A percentile compares a stretch with the other conserved stretches of the same genome.
These are phyloP conservation scores for Rhinocladiella mackenziei DNA, from an alignment of 2,329 filamentous ascomycete genomes.

Conservation along the genomic window DNA sequence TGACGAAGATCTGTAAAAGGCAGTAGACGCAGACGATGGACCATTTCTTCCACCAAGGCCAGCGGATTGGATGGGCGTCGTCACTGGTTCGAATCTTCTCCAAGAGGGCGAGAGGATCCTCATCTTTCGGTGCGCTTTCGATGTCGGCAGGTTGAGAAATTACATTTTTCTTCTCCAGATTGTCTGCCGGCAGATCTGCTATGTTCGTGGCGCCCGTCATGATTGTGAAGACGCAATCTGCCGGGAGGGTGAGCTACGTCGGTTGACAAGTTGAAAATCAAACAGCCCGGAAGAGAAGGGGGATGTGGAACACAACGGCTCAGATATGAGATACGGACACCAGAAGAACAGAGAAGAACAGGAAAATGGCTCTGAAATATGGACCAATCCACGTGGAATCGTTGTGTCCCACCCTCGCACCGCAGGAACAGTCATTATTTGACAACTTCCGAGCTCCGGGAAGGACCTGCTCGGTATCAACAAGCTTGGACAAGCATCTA, in stretches of 20 bases:
- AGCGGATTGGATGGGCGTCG: conserved; percentile 24
- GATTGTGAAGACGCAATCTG: neutral
- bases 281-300: neutral
- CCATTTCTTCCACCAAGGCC: conserved; percentile 29
- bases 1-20: conserved; percentile 40
- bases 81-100: conserved; percentile 21
- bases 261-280: neutral
- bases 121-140: conserved; percentile 6
- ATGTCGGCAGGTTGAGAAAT: conserved; percentile 7
- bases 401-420: too few relatives aligned
- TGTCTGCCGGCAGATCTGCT: neutral
- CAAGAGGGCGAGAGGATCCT: conserved; percentile 20
- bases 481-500: neutral
- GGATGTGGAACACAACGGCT: too few relatives aligned
- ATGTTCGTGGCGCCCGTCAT: neutral
- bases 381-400: too few relatives aligned
- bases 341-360: too few relatives aligned
- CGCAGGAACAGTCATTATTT: too few relatives aligned
- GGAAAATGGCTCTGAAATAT: too few relatives aligned
- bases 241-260: neutral
- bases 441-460: too few relatives aligned
- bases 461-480: too few relatives aligned
- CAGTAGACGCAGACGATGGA: conserved; percentile 29
- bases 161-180: conserved; percentile 12
- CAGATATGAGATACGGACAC: too few relatives aligned